Evolutionary conservation across 2,329 filamentous ascomycete species (phyloP).

Genomic region (Rhynchosporium agropyri): DNA sequence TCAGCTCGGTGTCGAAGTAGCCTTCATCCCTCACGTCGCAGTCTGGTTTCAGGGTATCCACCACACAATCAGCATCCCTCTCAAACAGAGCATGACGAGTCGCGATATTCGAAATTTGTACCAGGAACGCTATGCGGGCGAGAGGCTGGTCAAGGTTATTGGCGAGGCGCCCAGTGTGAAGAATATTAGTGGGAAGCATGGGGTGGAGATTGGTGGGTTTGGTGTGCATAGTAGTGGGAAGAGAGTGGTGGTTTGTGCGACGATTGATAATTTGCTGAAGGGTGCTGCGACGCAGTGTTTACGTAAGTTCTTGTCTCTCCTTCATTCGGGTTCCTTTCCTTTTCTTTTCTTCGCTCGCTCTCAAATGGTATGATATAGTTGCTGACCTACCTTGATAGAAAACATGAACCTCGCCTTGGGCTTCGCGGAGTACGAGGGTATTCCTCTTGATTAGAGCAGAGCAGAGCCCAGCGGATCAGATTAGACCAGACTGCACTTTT

Average conservation of each 20-base stretch:
- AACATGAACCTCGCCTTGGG: slow-evolving; percentile 94
- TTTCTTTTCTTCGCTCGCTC: neutral
- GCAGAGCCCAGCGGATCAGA: neutral
- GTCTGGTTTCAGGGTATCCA: slow-evolving; percentile 96
- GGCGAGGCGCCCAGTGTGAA: slow-evolving; percentile 88
- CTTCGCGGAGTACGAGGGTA: slow-evolving; percentile 86
- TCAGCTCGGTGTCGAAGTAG: slow-evolving; percentile 74
- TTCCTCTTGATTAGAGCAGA: slow-evolving; percentile 54
- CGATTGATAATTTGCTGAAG: slow-evolving; percentile 93
- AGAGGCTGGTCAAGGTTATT: slow-evolving; percentile 90
- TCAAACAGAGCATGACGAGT: slow-evolving; percentile 83
- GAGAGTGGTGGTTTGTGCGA: slow-evolving; percentile 90
- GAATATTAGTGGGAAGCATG: slow-evolving; percentile 80
- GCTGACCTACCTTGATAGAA: slow-evolving; percentile 53
- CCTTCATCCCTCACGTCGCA: slow-evolving; percentile 93
- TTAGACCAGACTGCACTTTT: too few relatives aligned
- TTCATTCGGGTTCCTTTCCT: neutral
- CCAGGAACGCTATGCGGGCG: slow-evolving; percentile 93
- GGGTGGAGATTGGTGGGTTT: slow-evolving; percentile 92
- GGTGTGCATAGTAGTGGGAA: slow-evolving; percentile 89
- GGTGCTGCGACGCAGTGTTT: slow-evolving; percentile 91
- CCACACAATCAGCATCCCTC: slow-evolving; percentile 86
- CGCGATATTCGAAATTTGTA: slow-evolving; percentile 93
- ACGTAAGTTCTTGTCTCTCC: slow-evolving; percentile 59
- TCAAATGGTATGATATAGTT: neutral